A percentile compares a stretch with the other conserved stretches of the same genome.
These are phyloP conservation scores for Durio zibethinus DNA, from an alignment of 345 rosid genomes.

Conservation along the genomic window DNA sequence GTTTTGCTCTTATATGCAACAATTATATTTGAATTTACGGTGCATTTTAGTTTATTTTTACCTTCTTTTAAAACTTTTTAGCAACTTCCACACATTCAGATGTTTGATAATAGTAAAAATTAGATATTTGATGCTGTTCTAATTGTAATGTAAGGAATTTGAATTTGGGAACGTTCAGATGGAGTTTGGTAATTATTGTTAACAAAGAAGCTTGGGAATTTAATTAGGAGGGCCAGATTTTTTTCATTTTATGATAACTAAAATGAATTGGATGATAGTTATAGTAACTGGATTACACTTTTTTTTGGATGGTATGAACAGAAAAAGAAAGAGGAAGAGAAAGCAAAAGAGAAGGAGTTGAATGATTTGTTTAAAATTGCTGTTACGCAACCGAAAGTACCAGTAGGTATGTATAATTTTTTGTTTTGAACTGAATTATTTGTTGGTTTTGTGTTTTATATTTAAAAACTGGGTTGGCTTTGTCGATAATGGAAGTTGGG, in stretches of 20 bases:
- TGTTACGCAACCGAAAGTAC: slow-evolving; percentile 94
- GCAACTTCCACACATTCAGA: no score
- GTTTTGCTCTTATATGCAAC: background rate
- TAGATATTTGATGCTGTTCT: background rate
- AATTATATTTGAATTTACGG: background rate
- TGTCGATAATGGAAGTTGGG: slow-evolving; percentile 5
- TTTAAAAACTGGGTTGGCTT: background rate
- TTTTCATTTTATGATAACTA: background rate
- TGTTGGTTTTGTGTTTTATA: background rate
- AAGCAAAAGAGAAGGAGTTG: slow-evolving; percentile 89
- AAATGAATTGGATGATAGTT: background rate
- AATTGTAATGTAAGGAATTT: background rate
- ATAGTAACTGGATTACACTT: background rate
- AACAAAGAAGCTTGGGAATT: background rate
- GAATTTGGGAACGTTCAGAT: background rate
- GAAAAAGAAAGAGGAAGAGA: slow-evolving; percentile 99
- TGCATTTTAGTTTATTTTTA: background rate
- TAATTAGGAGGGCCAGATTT: background rate
- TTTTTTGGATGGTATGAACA: slow-evolving; percentile 28
- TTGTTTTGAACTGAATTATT: background rate
- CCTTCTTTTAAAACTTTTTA: no score
- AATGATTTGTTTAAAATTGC: slow-evolving; percentile 91
- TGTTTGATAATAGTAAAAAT: no score
- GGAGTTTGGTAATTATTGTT: background rate
- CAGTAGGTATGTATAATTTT: slow-evolving; percentile 45